Evolutionary conservation across 2,329 filamentous ascomycete genomes (phyloP).

Genomic region (Aspergillus caelatus): DNA sequence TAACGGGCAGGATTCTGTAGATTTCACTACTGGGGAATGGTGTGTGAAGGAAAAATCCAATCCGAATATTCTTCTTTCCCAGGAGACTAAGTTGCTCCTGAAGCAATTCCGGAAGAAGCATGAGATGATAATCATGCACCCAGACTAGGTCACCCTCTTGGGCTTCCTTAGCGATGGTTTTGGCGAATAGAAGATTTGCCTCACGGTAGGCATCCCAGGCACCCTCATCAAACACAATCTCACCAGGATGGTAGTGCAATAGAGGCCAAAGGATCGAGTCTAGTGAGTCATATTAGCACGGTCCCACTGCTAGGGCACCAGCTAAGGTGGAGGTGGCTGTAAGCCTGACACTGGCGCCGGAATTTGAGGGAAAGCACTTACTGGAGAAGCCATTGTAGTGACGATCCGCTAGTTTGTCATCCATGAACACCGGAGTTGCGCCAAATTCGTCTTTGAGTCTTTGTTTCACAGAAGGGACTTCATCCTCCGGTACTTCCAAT

Average conservation of each 20-base stretch:
- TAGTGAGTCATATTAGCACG: conserved; percentile 35
- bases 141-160: conserved; percentile 89
- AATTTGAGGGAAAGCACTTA: conserved; percentile 48
- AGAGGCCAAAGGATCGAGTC: conserved; percentile 96
- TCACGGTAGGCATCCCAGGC: conserved; percentile 89
- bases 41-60: conserved; percentile 95
- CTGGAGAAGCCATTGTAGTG: conserved; percentile 98
- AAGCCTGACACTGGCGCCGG: not conserved
- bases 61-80: conserved; percentile 84
- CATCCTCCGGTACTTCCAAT: conserved; percentile 80
- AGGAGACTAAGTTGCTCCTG: conserved; percentile 75
- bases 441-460: conserved; percentile 80
- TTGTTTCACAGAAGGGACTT: conserved; percentile 70
- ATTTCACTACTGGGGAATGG: conserved; percentile 95
- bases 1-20: conserved; percentile 87
- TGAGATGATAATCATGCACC: conserved; percentile 96
- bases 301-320: not conserved
- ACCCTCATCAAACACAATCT: conserved; percentile 93
- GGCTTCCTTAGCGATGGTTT: conserved; percentile 79
- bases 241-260: conserved; percentile 95
- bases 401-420: conserved; percentile 83
- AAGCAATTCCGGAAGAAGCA: conserved; percentile 90
- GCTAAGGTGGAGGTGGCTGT: not conserved
- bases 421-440: conserved; percentile 85
- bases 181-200: conserved; percentile 86